Base-by-base conservation (phyloP, 2,329 filamentous ascomycete species). In the Fusarium tjaetaba region DNA sequence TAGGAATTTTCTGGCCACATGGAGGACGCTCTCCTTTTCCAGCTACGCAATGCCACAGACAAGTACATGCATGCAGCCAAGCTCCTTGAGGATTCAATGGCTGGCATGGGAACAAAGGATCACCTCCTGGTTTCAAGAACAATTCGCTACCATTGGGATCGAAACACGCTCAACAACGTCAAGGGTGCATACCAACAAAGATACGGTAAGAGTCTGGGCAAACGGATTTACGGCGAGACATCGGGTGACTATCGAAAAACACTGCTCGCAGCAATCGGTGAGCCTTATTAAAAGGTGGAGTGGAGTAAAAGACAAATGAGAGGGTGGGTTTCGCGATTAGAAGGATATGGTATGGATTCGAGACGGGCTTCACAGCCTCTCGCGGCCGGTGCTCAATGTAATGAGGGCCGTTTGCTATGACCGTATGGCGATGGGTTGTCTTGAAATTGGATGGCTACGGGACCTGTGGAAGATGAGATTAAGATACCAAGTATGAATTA, bases 1-100 rank as follows among this genome's bases (percentile, higher is more conserved):
- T 68, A 91, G 84, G 91, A 96, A 78, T 98, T 98, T 83, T 93
- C 92, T 0, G 96, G 96, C 2, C 96, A 98, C 80, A 98, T 98
- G 95, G 87, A 95, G 80, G 89, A 94, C 22, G 94, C 94, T 0
- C 88, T 98, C 2, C 84, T 96, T 32, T 91, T 91, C 80, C 94
- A 97, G 81, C 85, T 98, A n/a, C 88, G 88, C 16, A 87, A 92
- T 18, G 96, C 93, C 6, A 85, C 89, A 11, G 94, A 98, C 82
- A 94, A 92, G 74, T 94, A 94, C 66, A 92, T 94, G 87, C 92
- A 94, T 73, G 95, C 97, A 77, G 96, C 95, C 1, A 85, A 88
- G 28, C 85, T 94, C 9, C 87, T 98, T n/a, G 95, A 98, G 80
- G 93, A 93, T 20, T 87, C 93, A 22, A 98, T 98, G 96, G 88